These are phyloP conservation scores for Penicillium freii DNA, from an alignment of 2,329 filamentous ascomycete species.

Conservation along the genomic window DNA sequence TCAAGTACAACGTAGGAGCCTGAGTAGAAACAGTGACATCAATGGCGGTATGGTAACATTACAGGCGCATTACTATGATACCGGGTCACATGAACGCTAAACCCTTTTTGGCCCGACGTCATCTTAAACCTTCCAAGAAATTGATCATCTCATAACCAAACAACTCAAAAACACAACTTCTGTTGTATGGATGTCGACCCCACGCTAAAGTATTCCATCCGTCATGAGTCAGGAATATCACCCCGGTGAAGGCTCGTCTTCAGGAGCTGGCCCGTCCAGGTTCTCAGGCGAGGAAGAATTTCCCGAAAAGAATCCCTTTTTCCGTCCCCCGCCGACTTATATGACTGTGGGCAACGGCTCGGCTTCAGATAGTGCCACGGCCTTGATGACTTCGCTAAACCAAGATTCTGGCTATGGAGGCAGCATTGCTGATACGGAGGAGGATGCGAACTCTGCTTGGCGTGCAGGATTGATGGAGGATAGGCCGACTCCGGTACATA, in stretches of 20 bases:
- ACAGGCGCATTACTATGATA: conserved; percentile 15
- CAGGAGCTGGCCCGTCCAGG: conserved; percentile 39
- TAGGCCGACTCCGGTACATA: conserved; percentile 56
- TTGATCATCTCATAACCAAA: conserved; percentile 23
- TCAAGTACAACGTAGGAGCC: conserved; percentile 9
- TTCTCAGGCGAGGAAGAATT: conserved; percentile 28
- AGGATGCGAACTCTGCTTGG: conserved; percentile 49
- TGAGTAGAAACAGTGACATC: conserved; percentile 27
- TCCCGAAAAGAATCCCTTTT: conserved; percentile 27
- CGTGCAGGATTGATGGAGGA: conserved; percentile 57
- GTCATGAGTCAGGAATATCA: conserved; percentile 47
- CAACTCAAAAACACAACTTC: conserved; percentile 1
- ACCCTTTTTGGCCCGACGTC: conserved; percentile 23
- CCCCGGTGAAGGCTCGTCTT: conserved; percentile 32
- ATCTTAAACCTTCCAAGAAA: conserved; percentile 20
- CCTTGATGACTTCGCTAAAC: conserved; percentile 77
- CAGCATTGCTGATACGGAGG: conserved; percentile 61
- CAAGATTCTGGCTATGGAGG: conserved; percentile 90
- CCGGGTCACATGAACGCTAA: conserved; percentile 30
- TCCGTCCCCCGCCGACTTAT: conserved; percentile 59
- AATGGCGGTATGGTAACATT: conserved; percentile 18
- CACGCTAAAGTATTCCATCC: conserved; percentile 10
- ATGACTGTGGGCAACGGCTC: conserved; percentile 85
- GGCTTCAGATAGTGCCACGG: conserved; percentile 75
- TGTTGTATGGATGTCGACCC: conserved; percentile 18